Evolutionary conservation across 2,329 filamentous ascomycete species (phyloP), one percentile per base, ranked within the genome.

Genomic region (Biscogniauxia marginata): DNA sequence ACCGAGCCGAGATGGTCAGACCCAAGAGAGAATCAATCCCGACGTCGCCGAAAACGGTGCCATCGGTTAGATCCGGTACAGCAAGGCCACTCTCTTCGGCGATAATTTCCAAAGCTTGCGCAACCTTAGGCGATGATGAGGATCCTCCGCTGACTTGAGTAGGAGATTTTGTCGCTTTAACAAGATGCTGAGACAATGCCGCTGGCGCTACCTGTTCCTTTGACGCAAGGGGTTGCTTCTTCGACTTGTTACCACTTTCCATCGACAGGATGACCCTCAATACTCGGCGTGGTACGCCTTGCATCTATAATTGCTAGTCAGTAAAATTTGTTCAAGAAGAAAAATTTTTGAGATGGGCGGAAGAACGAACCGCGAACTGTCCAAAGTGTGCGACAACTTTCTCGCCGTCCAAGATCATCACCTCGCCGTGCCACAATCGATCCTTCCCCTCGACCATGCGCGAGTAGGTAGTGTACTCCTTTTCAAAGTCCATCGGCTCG

Each of bases 11-110:
- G 34, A 74, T 70, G 2, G 67, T 67, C 23, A 75, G 57, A 1
- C 60, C 59, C 19, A 75, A 59, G 5, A 75, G 65, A 7, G 69
- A 72, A 54, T 75, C 73, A 19, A 75, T 57, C 4, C 73, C 73
- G 4, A 72, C 46, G 39, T 72, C 69, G 1, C 55, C 63, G 48
- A 75, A 73, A 11, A 49, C 46, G 4, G 60, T 65, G 11, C 60
- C 61, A 23, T 73, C 67, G 8, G 56, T 59, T 7, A 65, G 44
- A 21, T 63, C 60, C 3, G 48, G 19, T 9, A 57, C 18, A 4
- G 57, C 48, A 16, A 72, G 19, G 8, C 64, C 70, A 20, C 63
- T 65, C 52, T 73, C 70, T 16, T 66, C 64, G 3, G 70, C 63
- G 18, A 73, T 66, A 44, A 73, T 69, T 3, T 52, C 7, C 9